Evolutionary conservation across 495 filamentous ascomycete genomes (phyloP).

Genomic region (Terfezia claveryi): DNA sequence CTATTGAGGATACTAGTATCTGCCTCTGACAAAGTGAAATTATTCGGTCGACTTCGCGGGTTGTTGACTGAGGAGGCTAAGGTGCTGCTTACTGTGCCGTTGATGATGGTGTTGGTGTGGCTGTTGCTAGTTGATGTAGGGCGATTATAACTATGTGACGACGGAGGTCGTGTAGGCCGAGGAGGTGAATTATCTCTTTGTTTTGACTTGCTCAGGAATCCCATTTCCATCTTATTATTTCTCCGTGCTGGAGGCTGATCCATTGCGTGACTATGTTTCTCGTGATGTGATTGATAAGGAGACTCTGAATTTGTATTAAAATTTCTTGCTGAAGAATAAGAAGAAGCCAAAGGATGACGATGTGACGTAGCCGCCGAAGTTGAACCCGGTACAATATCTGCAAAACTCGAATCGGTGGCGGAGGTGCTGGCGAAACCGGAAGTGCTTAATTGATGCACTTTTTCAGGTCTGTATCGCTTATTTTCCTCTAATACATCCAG

Average conservation of each 20-base stretch:
- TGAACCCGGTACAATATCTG: conserved; percentile 22
- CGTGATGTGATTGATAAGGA: conserved; percentile 3
- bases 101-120: too few relatives aligned
- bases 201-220: conserved; percentile 59
- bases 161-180: conserved; percentile 30
- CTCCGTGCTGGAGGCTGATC: conserved; percentile 26
- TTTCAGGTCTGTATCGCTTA: conserved; percentile 44
- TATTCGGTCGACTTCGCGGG: conserved; percentile 12
- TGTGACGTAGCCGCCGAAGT: conserved; percentile 6
- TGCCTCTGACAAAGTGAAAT: conserved; percentile 1
- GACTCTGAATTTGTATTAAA: conserved; percentile 29
- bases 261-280: conserved; percentile 7
- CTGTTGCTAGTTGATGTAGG: not conserved
- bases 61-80: conserved; percentile 12
- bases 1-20: conserved; percentile 7
- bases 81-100: not conserved
- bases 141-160: not conserved
- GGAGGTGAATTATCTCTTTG: conserved; percentile 35
- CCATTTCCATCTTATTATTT: conserved; percentile 67
- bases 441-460: conserved; percentile 29
- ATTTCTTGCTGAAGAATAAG: conserved; percentile 28
- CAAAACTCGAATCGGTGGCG: conserved; percentile 11
- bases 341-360: conserved; percentile 23
- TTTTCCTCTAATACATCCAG: conserved; percentile 71
- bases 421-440: conserved; percentile 26